Evolutionary conservation across 2,329 filamentous ascomycete species (phyloP).

Genomic region (Aspergillus neoniger): DNA sequence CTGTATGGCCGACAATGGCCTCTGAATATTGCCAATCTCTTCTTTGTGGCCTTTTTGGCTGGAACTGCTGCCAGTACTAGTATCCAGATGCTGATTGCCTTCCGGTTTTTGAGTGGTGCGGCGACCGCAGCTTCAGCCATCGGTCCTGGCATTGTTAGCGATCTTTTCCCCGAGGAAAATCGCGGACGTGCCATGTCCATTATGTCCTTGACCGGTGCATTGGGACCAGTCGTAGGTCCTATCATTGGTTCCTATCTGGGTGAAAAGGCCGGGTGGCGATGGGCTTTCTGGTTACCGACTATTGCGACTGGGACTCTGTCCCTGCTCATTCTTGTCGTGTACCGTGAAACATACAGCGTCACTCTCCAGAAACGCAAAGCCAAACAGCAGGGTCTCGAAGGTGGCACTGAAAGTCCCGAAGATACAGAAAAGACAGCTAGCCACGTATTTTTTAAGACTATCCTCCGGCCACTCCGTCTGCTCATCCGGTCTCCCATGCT

Average conservation of each 20-base stretch:
- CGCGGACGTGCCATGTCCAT: slow-evolving; percentile 9
- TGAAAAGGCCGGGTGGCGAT: slow-evolving; percentile 7
- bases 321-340: background rate
- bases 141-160: background rate
- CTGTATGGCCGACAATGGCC: slow-evolving; percentile 12
- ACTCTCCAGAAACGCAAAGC: slow-evolving; percentile 4
- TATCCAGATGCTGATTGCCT: slow-evolving; percentile 7
- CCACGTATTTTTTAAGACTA: background rate
- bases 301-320: background rate
- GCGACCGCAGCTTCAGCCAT: slow-evolving; percentile 4
- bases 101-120: slow-evolving; percentile 16
- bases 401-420: background rate
- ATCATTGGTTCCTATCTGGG: slow-evolving; percentile 4
- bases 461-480: slow-evolving; percentile 15
- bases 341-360: slow-evolving; percentile 9
- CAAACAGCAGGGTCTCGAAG: background rate
- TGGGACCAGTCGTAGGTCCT: slow-evolving; percentile 4
- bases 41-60: slow-evolving; percentile 13
- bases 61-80: slow-evolving; percentile 13
- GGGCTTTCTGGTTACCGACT: slow-evolving; percentile 9
- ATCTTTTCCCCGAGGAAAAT: background rate
- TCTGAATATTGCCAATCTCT: slow-evolving; percentile 17
- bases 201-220: background rate
- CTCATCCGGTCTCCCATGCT: slow-evolving; percentile 14
- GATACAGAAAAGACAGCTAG: background rate